phyloP scores from a whole-genome alignment of 2,329 filamentous ascomycete genomes.

The Aspergillus arachidicola region DNA sequence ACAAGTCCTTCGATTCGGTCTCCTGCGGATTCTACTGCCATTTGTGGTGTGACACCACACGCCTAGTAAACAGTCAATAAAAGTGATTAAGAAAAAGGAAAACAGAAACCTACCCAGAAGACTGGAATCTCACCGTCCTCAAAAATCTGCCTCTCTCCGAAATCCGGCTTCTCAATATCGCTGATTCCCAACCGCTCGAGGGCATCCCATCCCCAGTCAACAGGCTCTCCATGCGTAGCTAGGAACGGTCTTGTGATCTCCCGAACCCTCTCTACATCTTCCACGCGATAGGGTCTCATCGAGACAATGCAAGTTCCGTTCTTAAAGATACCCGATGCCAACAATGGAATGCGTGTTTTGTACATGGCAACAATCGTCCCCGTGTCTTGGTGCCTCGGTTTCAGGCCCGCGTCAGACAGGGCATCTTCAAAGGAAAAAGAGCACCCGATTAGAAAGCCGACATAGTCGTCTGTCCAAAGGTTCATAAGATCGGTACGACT shows the following conservation, averaged over 20 bases:
- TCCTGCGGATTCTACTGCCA: slow-evolving; percentile 60
- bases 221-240: slow-evolving; percentile 64
- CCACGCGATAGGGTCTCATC: slow-evolving; percentile 60
- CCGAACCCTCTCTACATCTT: slow-evolving; percentile 57
- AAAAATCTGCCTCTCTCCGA: slow-evolving; percentile 54
- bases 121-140: slow-evolving; percentile 41
- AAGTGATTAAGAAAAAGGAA: not conserved
- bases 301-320: slow-evolving; percentile 61
- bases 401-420: slow-evolving; percentile 53
- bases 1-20: slow-evolving; percentile 54
- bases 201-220: slow-evolving; percentile 67
- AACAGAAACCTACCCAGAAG: slow-evolving; percentile 31
- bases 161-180: slow-evolving; percentile 58
- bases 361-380: slow-evolving; percentile 64
- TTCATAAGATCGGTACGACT: slow-evolving; percentile 47
- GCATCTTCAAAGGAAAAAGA: slow-evolving; percentile 66
- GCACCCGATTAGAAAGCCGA: slow-evolving; percentile 66
- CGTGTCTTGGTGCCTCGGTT: slow-evolving; percentile 54
- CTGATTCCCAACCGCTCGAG: slow-evolving; percentile 55
- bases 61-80: slow-evolving; percentile 59
- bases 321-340: slow-evolving; percentile 61
- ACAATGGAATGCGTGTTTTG: slow-evolving; percentile 58
- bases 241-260: slow-evolving; percentile 58
- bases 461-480: slow-evolving; percentile 61
- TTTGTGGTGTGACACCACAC: slow-evolving; percentile 68